Evolutionary conservation across 345 rosid genomes (phyloP), one percentile per base, ranked within the genome.

Genomic region (Camelina neglecta): DNA sequence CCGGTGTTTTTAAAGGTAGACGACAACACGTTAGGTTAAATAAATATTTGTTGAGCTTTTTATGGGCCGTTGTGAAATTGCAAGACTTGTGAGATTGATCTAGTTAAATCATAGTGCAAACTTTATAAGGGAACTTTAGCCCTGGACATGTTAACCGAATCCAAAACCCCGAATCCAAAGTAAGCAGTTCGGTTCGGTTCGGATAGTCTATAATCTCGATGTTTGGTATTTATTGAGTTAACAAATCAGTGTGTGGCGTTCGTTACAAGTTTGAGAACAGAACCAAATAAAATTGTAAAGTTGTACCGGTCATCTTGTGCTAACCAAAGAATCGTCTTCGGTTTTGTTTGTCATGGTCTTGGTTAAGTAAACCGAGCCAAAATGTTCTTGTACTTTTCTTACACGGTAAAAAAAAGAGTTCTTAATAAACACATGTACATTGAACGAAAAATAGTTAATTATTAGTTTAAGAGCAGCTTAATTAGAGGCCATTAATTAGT

Each of bases 301-400:
- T 60, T 29, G 73, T 67, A 57, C 67, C n/a, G 55, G 67, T 39
- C 55, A 26, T 42, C 11, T 68, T 75, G 18, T 53, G 51, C 42
- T 18, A 69, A 59, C 74, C 56, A 69, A 54, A 41, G 59, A 48
- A 4, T 15, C 31, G 18, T 11, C 44, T 26, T 18, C 21, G 42
- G 50, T 50, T 60, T 61, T n/a, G 26, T 60, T 49, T 60, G 21
- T 36, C 49, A 23, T 60, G 29, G 48, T 60, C 50, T 71, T 10
- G 16, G 10, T 33, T 63, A 24, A 44, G 2, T 66, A 35, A 57
- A 56, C 72, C 57, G 31, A 45, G 39, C 58, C 48, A 44, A 15
- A 29, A 20, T 5, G 53, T 13, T 51, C 8, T 13, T 48, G 21
- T 60, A 35, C 44, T 0, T 21, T 33, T 59, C 20, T 36, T 13